phyloP scores from a whole-genome alignment of 1,284 basidiomycete genomes.

The Tremellales sp. region DNA sequence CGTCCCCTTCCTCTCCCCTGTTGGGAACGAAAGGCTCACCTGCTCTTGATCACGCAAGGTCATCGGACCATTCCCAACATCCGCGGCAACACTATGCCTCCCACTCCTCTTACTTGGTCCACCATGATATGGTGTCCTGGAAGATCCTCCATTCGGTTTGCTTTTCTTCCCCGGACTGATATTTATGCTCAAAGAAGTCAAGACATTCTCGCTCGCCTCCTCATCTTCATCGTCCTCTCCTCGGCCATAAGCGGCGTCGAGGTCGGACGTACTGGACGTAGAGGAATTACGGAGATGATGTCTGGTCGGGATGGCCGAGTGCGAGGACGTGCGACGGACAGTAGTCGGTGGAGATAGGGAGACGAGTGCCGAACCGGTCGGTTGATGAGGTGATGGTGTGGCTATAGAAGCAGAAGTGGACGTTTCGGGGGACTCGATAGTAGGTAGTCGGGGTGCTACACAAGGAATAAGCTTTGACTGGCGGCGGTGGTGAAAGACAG shows the following conservation, averaged over 20 bases:
- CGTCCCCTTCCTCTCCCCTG: background rate
- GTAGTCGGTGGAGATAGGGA: constrained; percentile 37
- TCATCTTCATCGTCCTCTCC: constrained; percentile 20
- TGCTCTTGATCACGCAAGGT: constrained; percentile 92
- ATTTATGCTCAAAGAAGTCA: constrained; percentile 24
- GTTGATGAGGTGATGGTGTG: constrained; percentile 21
- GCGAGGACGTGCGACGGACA: constrained; percentile 32
- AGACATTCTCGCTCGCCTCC: constrained; percentile 17
- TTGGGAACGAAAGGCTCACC: constrained; percentile 51
- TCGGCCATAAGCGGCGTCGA: constrained; percentile 19
- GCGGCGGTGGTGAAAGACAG: background rate
- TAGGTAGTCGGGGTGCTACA: constrained; percentile 11
- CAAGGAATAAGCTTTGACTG: background rate
- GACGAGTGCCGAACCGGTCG: constrained; percentile 24
- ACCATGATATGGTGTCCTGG: constrained; percentile 16
- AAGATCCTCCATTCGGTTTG: constrained; percentile 6
- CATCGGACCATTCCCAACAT: constrained; percentile 45
- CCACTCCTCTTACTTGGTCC: constrained; percentile 36
- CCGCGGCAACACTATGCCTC: constrained; percentile 42
- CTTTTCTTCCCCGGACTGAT: constrained; percentile 17
- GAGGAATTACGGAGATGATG: constrained; percentile 12
- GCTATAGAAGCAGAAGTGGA: constrained; percentile 15
- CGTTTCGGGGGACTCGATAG: constrained; percentile 21
- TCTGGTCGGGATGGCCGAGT: constrained; percentile 17
- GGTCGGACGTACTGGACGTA: constrained; percentile 14